Evolutionary conservation across 345 rosid species (phyloP).

Genomic region (Eucalyptus brandiana): DNA sequence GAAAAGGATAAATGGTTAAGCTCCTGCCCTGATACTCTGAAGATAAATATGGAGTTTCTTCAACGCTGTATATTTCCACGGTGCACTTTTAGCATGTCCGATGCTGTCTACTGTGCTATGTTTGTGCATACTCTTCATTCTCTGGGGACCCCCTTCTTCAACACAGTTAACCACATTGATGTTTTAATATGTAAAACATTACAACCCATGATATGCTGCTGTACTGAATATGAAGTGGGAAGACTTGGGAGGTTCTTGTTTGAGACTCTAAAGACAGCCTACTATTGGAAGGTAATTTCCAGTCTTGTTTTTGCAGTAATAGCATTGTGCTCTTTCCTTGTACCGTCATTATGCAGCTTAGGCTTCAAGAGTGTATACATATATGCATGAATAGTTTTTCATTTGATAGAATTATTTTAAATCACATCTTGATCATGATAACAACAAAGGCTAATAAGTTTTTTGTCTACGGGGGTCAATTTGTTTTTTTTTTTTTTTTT

Average conservation of each 20-base stretch:
- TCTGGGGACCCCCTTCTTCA: conserved; percentile 95
- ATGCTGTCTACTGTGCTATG: conserved; percentile 98
- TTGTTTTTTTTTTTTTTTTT: not conserved
- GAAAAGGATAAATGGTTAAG: conserved; percentile 98
- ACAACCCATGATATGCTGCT: conserved; percentile 99
- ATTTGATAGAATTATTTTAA: not conserved
- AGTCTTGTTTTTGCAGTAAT: not conserved
- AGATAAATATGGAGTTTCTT: conserved; percentile 98
- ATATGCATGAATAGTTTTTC: not conserved
- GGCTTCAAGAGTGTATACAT: not conserved
- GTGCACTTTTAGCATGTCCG: conserved; percentile 99
- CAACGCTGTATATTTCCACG: conserved; percentile 99
- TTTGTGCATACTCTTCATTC: conserved; percentile 97
- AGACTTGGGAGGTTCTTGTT: conserved; percentile 89
- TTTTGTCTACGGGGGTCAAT: not conserved
- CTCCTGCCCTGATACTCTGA: conserved; percentile 95
- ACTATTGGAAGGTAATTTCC: conserved; percentile 78
- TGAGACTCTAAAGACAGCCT: conserved; percentile 95
- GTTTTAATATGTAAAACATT: conserved; percentile 92
- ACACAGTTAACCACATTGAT: conserved; percentile 98
- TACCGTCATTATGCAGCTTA: not conserved
- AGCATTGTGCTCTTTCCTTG: not conserved
- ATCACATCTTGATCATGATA: not conserved
- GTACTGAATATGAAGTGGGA: conserved; percentile 98
- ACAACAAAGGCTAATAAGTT: not conserved